Base-by-base conservation (phyloP, 257 asterid genomes). In the Rhazya stricta region DNA sequence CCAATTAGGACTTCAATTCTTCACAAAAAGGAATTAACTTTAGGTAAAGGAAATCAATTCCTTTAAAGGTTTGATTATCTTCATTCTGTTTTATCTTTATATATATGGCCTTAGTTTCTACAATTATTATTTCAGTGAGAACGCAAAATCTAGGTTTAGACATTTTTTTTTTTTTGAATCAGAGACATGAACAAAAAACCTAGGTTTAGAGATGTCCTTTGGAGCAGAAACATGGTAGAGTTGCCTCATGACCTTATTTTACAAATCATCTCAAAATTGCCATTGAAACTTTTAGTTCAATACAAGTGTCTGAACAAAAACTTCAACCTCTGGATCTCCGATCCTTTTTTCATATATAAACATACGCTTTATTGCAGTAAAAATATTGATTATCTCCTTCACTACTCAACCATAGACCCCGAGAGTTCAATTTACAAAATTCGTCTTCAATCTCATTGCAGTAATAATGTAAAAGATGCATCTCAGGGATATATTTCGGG, bases 251-350 rank as follows among this genome's bases (percentile, higher is more conserved):
- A 76, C 10, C 9, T 53, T 13, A 32, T 76, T 25, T 10, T 29
- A 32, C 37, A 76, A 25, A 76, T 76, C 67, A 67, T 76, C 43
- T 76, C 23, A 8, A 4, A 9, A 8, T 30, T 76, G 45, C 61
- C 79, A 2, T 27, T 29, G 36, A 76, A 37, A 37, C 9, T 9
- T 19, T 74, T 30, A 6, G 27, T 56, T 76, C 70, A 56, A 68
- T 56, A 48, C 32, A 42, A 53, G 43, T 8, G 69, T 68, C 3
- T 76, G 6, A 41, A 0, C 16, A 76, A 67, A 36, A 7, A 43
- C 1, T 12, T 67, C 50, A 68, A 76, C 11, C 0, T 6, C 27
- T 15, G 12, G 27, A 41, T 60, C 19, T 74, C 70, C n/a, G 13
- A 60, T 45, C 60, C 70, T 23, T 36, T 5, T 2, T 74, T 74